Evolutionary conservation across 305 asterid genomes (phyloP).

Genomic region (Withania somnifera): DNA sequence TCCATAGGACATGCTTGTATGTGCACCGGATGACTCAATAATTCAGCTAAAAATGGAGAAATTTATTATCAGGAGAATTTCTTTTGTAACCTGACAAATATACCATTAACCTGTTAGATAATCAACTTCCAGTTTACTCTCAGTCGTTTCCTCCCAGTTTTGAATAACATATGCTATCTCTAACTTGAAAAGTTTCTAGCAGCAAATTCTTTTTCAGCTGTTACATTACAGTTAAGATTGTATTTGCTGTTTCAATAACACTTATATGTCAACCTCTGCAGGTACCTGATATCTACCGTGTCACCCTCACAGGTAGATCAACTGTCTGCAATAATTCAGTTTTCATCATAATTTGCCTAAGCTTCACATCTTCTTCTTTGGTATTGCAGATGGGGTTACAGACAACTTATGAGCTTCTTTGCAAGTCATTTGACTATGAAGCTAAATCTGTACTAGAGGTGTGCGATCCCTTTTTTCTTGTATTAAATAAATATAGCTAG

Average conservation of each 20-base stretch:
- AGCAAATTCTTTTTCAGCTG: background rate
- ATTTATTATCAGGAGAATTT: background rate
- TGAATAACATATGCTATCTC: background rate
- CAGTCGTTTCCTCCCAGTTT: background rate
- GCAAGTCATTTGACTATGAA: conserved; percentile 59
- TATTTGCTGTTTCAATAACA: background rate
- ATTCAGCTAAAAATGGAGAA: background rate
- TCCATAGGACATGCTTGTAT: background rate
- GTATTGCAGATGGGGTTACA: conserved; percentile 40
- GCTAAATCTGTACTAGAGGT: conserved; percentile 54
- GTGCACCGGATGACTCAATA: background rate
- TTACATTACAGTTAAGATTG: background rate
- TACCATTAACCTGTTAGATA: background rate
- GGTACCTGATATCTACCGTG: conserved; percentile 58
- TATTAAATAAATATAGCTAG: background rate
- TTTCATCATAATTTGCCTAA: background rate
- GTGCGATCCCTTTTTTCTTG: background rate
- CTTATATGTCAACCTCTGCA: conserved; percentile 21
- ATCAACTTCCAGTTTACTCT: background rate
- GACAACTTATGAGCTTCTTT: conserved; percentile 77
- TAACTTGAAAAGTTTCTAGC: background rate
- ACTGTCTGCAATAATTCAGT: conserved; percentile 23
- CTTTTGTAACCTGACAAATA: background rate
- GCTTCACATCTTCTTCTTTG: conserved; percentile 2
- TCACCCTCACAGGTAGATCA: conserved; percentile 73